These are phyloP conservation scores for Phoma herbarum DNA, from an alignment of 2,329 filamentous ascomycete species.

Conservation along the genomic window DNA sequence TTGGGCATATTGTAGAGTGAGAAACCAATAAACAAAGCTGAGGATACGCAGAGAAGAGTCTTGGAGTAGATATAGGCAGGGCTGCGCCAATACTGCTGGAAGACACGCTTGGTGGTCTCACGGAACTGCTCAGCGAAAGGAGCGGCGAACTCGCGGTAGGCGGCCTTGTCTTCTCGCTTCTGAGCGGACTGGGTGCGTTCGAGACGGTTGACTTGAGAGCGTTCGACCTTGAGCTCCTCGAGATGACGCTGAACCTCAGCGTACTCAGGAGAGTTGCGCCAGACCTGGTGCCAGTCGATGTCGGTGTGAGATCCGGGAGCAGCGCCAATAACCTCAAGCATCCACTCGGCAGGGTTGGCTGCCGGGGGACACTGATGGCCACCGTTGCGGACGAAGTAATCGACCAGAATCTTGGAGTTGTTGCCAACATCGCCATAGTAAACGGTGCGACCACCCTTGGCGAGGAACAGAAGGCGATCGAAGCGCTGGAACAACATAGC, in stretches of 20 bases:
- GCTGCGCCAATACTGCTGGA: slow-evolving; percentile 92
- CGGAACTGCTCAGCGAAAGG: slow-evolving; percentile 73
- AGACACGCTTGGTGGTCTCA: slow-evolving; percentile 76
- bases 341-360: slow-evolving; percentile 85
- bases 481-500: slow-evolving; percentile 94
- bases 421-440: slow-evolving; percentile 84
- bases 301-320: slow-evolving; percentile 60
- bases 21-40: slow-evolving; percentile 81
- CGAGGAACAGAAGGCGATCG: slow-evolving; percentile 80
- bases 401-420: slow-evolving; percentile 71
- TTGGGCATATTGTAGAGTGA: slow-evolving; percentile 78
- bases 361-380: slow-evolving; percentile 69
- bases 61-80: slow-evolving; percentile 92
- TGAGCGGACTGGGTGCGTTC: slow-evolving; percentile 53
- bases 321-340: slow-evolving; percentile 68
- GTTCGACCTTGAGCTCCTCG: slow-evolving; percentile 55
- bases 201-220: slow-evolving; percentile 43
- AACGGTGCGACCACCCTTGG: slow-evolving; percentile 77
- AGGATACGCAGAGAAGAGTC: slow-evolving; percentile 69
- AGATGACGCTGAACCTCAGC: slow-evolving; percentile 57
- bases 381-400: slow-evolving; percentile 80
- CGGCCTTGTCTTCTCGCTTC: slow-evolving; percentile 59
- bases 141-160: slow-evolving; percentile 81
- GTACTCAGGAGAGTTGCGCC: slow-evolving; percentile 60
- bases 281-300: slow-evolving; percentile 60